Conservation (phyloP, 2,329 filamentous ascomycete species). For the Paracorniculantispora psalliotae region DNA sequence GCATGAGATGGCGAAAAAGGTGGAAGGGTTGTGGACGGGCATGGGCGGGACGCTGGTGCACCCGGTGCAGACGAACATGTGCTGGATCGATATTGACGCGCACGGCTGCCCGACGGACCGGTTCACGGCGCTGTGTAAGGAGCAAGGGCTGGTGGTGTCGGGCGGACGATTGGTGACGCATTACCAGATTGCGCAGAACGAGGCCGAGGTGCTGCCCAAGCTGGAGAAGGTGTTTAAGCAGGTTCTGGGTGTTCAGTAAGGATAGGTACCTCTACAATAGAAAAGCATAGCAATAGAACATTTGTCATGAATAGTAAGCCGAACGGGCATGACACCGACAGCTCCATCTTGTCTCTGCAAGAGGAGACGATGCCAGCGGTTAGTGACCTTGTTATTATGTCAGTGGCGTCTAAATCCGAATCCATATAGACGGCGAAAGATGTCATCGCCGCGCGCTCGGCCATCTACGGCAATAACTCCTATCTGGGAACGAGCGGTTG, state of each 20-base stretch:
- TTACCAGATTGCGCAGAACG: conserved; percentile 58
- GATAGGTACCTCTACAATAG: neutral
- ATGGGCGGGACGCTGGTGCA: conserved; percentile 64
- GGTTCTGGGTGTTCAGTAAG: conserved; percentile 20
- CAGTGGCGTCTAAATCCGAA: too few relatives aligned
- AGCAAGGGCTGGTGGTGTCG: conserved; percentile 38
- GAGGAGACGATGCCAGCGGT: too few relatives aligned
- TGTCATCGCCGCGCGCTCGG: too few relatives aligned
- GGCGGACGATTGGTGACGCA: conserved; percentile 42
- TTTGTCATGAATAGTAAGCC: too few relatives aligned
- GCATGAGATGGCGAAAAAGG: conserved; percentile 57
- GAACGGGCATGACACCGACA: too few relatives aligned
- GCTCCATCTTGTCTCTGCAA: too few relatives aligned
- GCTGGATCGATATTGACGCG: conserved; percentile 71
- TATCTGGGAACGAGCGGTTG: too few relatives aligned
- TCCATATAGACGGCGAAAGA: too few relatives aligned
- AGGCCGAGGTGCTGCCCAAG: conserved; percentile 53
- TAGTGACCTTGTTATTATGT: too few relatives aligned
- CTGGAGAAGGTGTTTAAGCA: conserved; percentile 51
- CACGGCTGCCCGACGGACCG: conserved; percentile 41
- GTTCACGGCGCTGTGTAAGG: conserved; percentile 36
- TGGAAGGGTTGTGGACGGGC: conserved; percentile 65
- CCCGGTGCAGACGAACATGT: conserved; percentile 86
- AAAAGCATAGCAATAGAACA: too few relatives aligned
- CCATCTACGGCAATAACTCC: too few relatives aligned